Evolutionary conservation across 2,329 filamentous ascomycete genomes (phyloP), one percentile per base, ranked within the genome.

Genomic region (Penicillium sp.): DNA sequence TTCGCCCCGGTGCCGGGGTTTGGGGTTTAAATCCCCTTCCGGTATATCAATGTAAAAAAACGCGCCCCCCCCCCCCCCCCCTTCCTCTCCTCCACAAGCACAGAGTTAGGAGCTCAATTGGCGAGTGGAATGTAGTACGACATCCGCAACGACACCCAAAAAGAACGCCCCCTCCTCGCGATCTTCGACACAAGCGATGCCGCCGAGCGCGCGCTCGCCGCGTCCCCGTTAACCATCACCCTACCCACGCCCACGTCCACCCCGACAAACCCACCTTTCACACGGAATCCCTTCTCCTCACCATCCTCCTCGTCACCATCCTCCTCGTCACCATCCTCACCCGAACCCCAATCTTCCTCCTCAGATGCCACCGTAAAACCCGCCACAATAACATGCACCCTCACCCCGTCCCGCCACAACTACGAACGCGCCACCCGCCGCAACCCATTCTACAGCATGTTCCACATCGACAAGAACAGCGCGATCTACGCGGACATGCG

Each of bases 181-280:
- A 76, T 78, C 47, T 78, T 76, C 61, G 76, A 75, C 35, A 69
- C 71, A 12, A 34, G 66, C n/a, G 64, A 73, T n/a, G 67, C 76
- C 34, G 76, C 76, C 3, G 54, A 67, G 3, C 63, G 66, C 42
- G 76, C 76, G 12, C 64, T 75, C 53, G 62, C 67, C 10, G 66
- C 75, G 3, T 76, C 75, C 0, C 74, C 75, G 1, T 52, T 76
- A 1, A 68, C 47, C 1, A 60, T 75, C 48, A 53, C 64, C 17
- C 56, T 70, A n/a, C 50, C 61, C 4, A 28, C 25, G 25, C 25
- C 25, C 4, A 28, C 25, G 1, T 1, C 25, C 5, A 4, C 38
- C n/a, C 25, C 37, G 14, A 41, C 51, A 34, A 6, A 25, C 7
- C 38, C 37, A 15, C 2, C 25, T 1, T 41, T 49, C n/a, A 14